These are phyloP conservation scores for Starmerella apicola DNA, from an alignment of 805 yeast species.

Conservation along the genomic window DNA sequence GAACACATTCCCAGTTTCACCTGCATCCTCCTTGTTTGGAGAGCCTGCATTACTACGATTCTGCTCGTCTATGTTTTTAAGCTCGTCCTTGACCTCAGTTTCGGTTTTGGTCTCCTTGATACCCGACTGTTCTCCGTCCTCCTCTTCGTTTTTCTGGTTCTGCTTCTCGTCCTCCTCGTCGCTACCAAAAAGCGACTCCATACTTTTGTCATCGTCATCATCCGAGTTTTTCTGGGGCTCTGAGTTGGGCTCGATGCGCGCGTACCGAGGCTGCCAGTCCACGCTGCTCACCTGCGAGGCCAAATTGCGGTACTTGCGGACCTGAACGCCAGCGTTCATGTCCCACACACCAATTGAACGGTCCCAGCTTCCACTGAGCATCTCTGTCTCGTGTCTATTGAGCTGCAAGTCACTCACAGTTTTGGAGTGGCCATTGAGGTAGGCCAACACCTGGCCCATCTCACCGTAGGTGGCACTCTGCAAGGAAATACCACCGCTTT, in stretches of 20 bases:
- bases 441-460: constrained; percentile 72
- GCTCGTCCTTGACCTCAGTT: constrained; percentile 24
- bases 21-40: background rate
- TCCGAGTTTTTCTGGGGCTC: constrained; percentile 14
- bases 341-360: constrained; percentile 74
- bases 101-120: constrained; percentile 18
- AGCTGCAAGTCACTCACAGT: constrained; percentile 63
- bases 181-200: constrained; percentile 49
- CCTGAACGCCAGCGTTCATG: constrained; percentile 51
- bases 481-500: constrained; percentile 67
- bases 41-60: background rate
- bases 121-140: constrained; percentile 4
- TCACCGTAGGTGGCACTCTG: constrained; percentile 63
- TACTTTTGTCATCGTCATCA: constrained; percentile 21
- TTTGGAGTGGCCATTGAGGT: constrained; percentile 56
- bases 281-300: constrained; percentile 72
- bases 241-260: constrained; percentile 9
- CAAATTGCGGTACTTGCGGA: constrained; percentile 40
- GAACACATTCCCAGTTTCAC: constrained; percentile 34
- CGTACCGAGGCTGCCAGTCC: constrained; percentile 38
- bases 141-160: constrained; percentile 21
- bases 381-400: constrained; percentile 46
- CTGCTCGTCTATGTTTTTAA: constrained; percentile 27
- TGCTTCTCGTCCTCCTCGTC: constrained; percentile 35
- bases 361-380: constrained; percentile 88